Percentiles rank a stretch among this genome's conserved stretches.
Evolutionary conservation across 2,329 filamentous ascomycete genomes (phyloP).

Genomic region (Tolypocladium tropicale): DNA sequence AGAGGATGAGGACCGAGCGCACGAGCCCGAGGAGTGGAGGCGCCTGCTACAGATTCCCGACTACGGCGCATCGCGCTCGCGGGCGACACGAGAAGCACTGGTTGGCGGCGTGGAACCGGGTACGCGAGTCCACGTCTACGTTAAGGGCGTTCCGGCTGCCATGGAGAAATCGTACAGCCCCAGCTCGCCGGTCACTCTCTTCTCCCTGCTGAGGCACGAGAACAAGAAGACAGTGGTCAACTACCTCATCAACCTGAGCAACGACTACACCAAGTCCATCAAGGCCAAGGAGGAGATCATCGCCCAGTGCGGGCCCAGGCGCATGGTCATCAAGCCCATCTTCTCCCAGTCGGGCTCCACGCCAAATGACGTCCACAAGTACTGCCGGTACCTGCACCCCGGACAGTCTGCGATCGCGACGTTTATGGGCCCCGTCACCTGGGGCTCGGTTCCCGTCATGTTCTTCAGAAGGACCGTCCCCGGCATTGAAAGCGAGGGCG

Average conservation of each 20-base stretch:
- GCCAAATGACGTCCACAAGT: constrained; percentile 96
- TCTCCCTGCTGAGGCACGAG: constrained; percentile 86
- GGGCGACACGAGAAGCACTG: constrained; percentile 69
- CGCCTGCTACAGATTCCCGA: constrained; percentile 80
- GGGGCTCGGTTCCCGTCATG: constrained; percentile 83
- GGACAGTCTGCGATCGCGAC: constrained; percentile 82
- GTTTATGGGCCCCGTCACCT: constrained; percentile 83
- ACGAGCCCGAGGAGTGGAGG: constrained; percentile 85
- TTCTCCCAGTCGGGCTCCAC: constrained; percentile 87
- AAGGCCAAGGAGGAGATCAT: constrained; percentile 90
- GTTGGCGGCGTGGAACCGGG: constrained; percentile 81
- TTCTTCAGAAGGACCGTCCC: constrained; percentile 62
- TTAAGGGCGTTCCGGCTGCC: constrained; percentile 41
- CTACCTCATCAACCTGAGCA: constrained; percentile 77
- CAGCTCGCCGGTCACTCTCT: constrained; percentile 55
- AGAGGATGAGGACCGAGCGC: constrained; percentile 71
- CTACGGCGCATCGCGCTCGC: constrained; percentile 74
- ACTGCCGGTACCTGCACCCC: constrained; percentile 82
- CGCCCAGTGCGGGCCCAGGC: constrained; percentile 79
- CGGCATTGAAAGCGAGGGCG: constrained; percentile 30
- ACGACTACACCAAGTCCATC: constrained; percentile 64
- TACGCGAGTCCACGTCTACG: constrained; percentile 70
- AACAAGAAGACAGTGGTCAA: constrained; percentile 89
- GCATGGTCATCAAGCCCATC: constrained; percentile 79
- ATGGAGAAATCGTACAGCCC: constrained; percentile 38